Evolutionary conservation across 495 filamentous ascomycete genomes (phyloP).

Genomic region (Diplogelasinospora grovesii): DNA sequence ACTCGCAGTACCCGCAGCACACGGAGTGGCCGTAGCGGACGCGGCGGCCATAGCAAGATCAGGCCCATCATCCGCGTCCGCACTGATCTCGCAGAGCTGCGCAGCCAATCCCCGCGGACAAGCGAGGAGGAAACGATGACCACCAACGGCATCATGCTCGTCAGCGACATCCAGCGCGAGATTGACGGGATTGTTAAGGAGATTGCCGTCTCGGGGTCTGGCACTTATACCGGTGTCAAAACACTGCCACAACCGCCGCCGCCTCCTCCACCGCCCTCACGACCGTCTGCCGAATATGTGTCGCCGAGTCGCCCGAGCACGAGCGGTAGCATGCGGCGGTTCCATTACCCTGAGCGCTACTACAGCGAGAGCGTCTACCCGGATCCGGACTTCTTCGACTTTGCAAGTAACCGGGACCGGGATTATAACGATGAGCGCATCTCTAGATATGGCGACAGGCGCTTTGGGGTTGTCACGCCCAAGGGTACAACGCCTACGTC

Average conservation of each 20-base stretch:
- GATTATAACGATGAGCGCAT: constrained; percentile 19
- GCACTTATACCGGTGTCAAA: constrained; percentile 11
- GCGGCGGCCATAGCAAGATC: constrained; percentile 14
- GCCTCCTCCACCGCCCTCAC: not conserved
- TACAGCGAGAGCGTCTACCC: constrained; percentile 29
- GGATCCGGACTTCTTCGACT: constrained; percentile 11
- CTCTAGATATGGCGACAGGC: constrained; percentile 16
- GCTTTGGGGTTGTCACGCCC: constrained; percentile 19
- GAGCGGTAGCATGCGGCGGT: constrained; percentile 3
- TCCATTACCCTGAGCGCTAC: constrained; percentile 15
- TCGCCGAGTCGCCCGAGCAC: constrained; percentile 18
- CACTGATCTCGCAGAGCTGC: constrained; percentile 26
- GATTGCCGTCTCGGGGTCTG: constrained; percentile 18
- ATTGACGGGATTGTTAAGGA: constrained; percentile 28
- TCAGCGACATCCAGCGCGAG: constrained; percentile 33
- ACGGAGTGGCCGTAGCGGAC: not conserved
- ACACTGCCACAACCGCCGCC: not conserved
- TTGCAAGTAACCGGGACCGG: constrained; percentile 4
- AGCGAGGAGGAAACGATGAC: constrained; percentile 43
- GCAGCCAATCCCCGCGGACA: constrained; percentile 27
- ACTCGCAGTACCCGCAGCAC: constrained; percentile 5
- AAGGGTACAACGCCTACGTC: constrained; percentile 15
- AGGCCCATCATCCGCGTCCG: constrained; percentile 23
- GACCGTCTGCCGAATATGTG: not conserved
- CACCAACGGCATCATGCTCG: constrained; percentile 35